A percentile compares a stretch with the other conserved stretches of the same genome.
Evolutionary conservation across 768 basidiomycete genomes (phyloP).

Genomic region (Boletus subcaerulescens): DNA sequence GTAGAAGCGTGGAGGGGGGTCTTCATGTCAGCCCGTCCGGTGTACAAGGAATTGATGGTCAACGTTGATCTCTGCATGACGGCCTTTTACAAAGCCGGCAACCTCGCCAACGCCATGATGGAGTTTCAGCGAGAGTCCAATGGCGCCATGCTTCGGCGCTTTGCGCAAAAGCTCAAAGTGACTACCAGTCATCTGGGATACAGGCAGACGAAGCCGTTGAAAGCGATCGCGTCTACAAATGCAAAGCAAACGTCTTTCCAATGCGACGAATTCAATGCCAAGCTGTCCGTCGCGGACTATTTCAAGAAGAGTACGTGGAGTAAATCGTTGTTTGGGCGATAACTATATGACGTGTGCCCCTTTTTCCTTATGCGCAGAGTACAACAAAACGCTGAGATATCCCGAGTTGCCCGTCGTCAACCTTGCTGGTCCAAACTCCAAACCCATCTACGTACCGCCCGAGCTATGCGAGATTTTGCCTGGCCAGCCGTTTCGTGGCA

Average conservation of each 20-base stretch:
- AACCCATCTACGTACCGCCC: conserved; percentile 51
- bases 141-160: conserved; percentile 44
- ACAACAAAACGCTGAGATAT: conserved; percentile 48
- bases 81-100: conserved; percentile 56
- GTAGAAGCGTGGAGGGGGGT: conserved; percentile 48
- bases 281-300: conserved; percentile 59
- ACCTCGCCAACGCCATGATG: conserved; percentile 56
- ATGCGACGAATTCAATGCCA: conserved; percentile 51
- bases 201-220: conserved; percentile 47
- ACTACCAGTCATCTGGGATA: conserved; percentile 55
- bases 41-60: conserved; percentile 48
- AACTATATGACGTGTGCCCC: conserved; percentile 3
- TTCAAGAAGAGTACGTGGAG: conserved; percentile 54
- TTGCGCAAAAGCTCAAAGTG: conserved; percentile 56
- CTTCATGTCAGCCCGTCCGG: conserved; percentile 50
- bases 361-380: conserved; percentile 40
- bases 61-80: conserved; percentile 55
- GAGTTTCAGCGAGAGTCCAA: conserved; percentile 43
- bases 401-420: conserved; percentile 59
- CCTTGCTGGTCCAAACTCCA: conserved; percentile 37
- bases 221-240: conserved; percentile 35
- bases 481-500: conserved; percentile 59
- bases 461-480: conserved; percentile 67
- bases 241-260: conserved; percentile 52
- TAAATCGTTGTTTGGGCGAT: not conserved